phyloP scores from a whole-genome alignment of 2,329 filamentous ascomycete species.

The Sphaerulina populicola region DNA sequence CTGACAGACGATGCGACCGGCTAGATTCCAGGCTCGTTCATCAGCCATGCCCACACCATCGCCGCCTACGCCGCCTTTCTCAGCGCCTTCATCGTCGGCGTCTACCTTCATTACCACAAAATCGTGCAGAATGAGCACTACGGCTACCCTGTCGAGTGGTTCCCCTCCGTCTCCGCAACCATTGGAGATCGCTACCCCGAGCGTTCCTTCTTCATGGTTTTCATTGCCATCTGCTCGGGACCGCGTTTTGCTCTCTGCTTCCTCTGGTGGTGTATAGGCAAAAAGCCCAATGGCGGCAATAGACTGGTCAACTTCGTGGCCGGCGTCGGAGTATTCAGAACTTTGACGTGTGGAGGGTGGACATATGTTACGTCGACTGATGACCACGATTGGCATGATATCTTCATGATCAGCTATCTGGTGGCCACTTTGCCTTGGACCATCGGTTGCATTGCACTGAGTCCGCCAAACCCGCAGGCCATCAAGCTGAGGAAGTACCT shows the following conservation, averaged over 20 bases:
- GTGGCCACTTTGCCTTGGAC: slow-evolving; percentile 95
- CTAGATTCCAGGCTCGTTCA: slow-evolving; percentile 72
- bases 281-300: slow-evolving; percentile 53
- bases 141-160: slow-evolving; percentile 53
- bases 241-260: slow-evolving; percentile 85
- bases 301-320: slow-evolving; percentile 71
- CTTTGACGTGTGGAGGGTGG: slow-evolving; percentile 92
- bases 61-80: slow-evolving; percentile 80
- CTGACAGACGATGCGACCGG: slow-evolving; percentile 1
- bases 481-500: slow-evolving; percentile 84
- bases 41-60: slow-evolving; percentile 78
- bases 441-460: slow-evolving; percentile 76
- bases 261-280: slow-evolving; percentile 84
- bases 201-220: slow-evolving; percentile 91
- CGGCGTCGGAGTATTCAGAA: slow-evolving; percentile 73
- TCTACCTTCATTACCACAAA: slow-evolving; percentile 80
- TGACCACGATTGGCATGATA: slow-evolving; percentile 96
- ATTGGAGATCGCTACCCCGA: slow-evolving; percentile 97
- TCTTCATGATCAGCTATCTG: slow-evolving; percentile 98
- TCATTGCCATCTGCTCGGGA: slow-evolving; percentile 93
- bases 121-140: slow-evolving; percentile 81
- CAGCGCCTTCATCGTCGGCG: slow-evolving; percentile 72
- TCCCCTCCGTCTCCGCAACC: slow-evolving; percentile 52
- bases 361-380: slow-evolving; percentile 98
- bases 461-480: slow-evolving; percentile 71